Evolutionary conservation across 768 basidiomycete species (phyloP).

Genomic region (Collybia sp.): DNA sequence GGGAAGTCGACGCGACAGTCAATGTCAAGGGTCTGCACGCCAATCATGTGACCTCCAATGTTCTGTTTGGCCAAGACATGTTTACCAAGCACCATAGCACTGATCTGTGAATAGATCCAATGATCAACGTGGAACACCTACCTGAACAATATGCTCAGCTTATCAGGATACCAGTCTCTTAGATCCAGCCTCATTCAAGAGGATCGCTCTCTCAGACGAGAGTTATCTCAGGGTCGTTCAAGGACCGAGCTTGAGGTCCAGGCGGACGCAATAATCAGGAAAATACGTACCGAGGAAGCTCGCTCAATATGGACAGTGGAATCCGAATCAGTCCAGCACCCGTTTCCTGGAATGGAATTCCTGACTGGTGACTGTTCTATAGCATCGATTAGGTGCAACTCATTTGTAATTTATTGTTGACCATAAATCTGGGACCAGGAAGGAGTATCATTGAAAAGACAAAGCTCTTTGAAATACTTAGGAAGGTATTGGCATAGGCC

Average conservation of each 20-base stretch:
- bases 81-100: too few species aligned
- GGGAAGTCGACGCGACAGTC: background rate
- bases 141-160: background rate
- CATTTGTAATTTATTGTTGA: background rate
- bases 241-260: conserved; percentile 34
- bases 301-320: conserved; percentile 55
- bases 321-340: conserved; percentile 47
- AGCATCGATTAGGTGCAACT: background rate
- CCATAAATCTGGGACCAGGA: conserved; percentile 28
- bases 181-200: background rate
- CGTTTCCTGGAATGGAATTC: conserved; percentile 79
- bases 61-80: too few species aligned
- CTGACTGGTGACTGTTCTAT: conserved; percentile 45
- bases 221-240: conserved; percentile 25
- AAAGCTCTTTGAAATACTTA: conserved; percentile 54
- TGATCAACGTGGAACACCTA: background rate
- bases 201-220: conserved; percentile 51
- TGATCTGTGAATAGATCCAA: background rate
- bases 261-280: conserved; percentile 55
- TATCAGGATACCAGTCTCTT: background rate
- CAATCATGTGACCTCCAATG: too few species aligned
- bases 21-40: background rate
- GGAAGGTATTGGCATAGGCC: conserved; percentile 36
- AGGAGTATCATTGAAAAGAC: conserved; percentile 57
- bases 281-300: conserved; percentile 51